These are phyloP conservation scores for Tagetes patula DNA, from an alignment of 129 eudicot genomes.

Conservation along the genomic window DNA sequence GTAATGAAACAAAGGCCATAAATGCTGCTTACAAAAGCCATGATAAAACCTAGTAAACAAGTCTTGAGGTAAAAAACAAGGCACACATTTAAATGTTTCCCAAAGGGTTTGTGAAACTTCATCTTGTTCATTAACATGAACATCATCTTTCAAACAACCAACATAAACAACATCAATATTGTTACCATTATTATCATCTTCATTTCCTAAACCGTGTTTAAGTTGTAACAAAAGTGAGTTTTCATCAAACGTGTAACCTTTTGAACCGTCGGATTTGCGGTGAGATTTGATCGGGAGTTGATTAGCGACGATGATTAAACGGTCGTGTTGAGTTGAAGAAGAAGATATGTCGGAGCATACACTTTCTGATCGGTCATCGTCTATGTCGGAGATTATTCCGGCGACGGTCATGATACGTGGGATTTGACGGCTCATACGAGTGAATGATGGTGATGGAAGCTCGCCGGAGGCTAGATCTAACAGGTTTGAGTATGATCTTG, in stretches of 20 bases:
- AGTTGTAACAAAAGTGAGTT: conserved; percentile 69
- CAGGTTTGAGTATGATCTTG: conserved; percentile 79
- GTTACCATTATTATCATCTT: conserved; percentile 22
- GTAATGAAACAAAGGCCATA: conserved; percentile 88
- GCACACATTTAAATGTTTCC: conserved; percentile 74
- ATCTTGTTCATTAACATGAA: conserved; percentile 75
- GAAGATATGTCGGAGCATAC: conserved; percentile 66
- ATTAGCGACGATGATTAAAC: conserved; percentile 76
- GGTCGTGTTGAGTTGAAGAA: conserved; percentile 57
- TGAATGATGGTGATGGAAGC: conserved; percentile 58
- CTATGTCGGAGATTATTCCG: conserved; percentile 76
- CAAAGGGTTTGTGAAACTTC: conserved; percentile 76
- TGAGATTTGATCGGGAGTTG: conserved; percentile 72
- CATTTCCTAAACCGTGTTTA: conserved; percentile 66
- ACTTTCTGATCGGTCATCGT: conserved; percentile 68
- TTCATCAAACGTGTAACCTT: conserved; percentile 72
- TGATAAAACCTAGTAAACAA: conserved; percentile 64
- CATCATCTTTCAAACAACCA: conserved; percentile 76
- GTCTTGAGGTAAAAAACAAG: conserved; percentile 70
- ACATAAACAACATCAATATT: conserved; percentile 63
- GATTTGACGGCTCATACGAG: conserved; percentile 59
- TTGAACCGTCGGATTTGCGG: conserved; percentile 48
- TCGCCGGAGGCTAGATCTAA: conserved; percentile 83
- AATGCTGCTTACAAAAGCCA: conserved; percentile 81
- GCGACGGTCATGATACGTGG: conserved; percentile 85